phyloP scores from a whole-genome alignment of 2,329 filamentous ascomycete genomes.

The Aphanocladium album region DNA sequence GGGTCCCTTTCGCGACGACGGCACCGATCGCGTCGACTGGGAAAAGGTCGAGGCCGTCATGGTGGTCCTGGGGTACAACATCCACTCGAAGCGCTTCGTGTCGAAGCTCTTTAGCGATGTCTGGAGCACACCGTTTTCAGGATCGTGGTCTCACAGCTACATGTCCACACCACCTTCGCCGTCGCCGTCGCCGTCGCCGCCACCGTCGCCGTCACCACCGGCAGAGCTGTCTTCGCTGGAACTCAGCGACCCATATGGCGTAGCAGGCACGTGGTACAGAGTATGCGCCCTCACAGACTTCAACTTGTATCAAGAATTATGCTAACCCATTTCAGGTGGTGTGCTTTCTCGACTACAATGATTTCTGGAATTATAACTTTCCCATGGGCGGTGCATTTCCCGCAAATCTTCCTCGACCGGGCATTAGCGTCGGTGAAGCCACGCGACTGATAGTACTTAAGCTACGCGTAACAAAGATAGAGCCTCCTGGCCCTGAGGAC shows the following conservation, averaged over 20 bases:
- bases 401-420: conserved; percentile 39
- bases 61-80: conserved; percentile 61
- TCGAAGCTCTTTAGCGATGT: conserved; percentile 44
- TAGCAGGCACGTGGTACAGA: conserved; percentile 67
- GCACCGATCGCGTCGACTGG: conserved; percentile 63
- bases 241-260: conserved; percentile 61
- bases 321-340: conserved; percentile 29
- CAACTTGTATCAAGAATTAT: conserved; percentile 8
- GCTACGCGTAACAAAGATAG: conserved; percentile 56
- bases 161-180: conserved; percentile 21
- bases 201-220: conserved; percentile 21
- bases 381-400: conserved; percentile 35
- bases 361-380: conserved; percentile 71
- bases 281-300: conserved; percentile 34
- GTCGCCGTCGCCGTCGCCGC: conserved; percentile 23
- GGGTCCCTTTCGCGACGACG: conserved; percentile 68
- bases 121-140: conserved; percentile 54
- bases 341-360: conserved; percentile 60
- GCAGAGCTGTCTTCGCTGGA: conserved; percentile 41
- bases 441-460: conserved; percentile 67
- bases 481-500: conserved; percentile 53
- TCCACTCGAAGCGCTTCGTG: conserved; percentile 43
- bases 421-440: conserved; percentile 60
- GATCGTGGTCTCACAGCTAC: conserved; percentile 49
- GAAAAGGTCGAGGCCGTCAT: conserved; percentile 73